Percentiles rank a stretch among this genome's conserved stretches.
Conservation (phyloP, 148 eudicot genomes). For the Linanthus parryae region DNA sequence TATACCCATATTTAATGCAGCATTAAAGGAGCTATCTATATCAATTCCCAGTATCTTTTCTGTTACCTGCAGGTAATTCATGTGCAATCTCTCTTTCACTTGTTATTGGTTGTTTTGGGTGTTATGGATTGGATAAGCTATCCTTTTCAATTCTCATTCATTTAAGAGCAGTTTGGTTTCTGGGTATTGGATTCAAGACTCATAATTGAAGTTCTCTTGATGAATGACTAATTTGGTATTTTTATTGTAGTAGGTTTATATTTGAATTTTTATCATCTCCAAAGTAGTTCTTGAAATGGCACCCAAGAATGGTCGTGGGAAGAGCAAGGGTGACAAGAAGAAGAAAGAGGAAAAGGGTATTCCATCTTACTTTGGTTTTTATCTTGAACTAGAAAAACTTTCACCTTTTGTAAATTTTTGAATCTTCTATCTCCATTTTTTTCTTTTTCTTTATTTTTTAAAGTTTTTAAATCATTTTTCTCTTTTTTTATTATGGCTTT, state of each 20-base stretch:
- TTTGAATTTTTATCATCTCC: not conserved
- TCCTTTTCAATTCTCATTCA: no score
- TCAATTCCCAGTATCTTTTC: slow-evolving; percentile 1
- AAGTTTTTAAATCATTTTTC: not conserved
- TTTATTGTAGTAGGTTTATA: not conserved
- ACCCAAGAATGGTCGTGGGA: slow-evolving; percentile 90
- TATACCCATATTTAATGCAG: slow-evolving; percentile 17
- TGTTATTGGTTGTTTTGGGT: no score
- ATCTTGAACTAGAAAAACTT: not conserved
- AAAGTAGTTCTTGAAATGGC: slow-evolving; percentile 69
- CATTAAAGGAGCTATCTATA: slow-evolving; percentile 23
- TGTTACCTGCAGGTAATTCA: slow-evolving; percentile 18
- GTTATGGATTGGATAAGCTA: no score
- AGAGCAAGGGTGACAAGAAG: slow-evolving; percentile 89
- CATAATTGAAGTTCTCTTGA: no score
- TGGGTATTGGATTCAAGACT: no score
- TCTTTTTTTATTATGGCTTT: slow-evolving; percentile 7
- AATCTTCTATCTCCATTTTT: not conserved
- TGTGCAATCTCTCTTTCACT: no score
- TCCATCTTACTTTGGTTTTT: slow-evolving; percentile 2
- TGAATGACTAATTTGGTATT: no score
- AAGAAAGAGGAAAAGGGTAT: slow-evolving; percentile 98
- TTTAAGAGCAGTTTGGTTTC: no score
- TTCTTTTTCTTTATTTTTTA: not conserved
- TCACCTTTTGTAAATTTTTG: not conserved